Conservation (phyloP, 768 basidiomycete genomes). For the Polyporus arcularius region DNA sequence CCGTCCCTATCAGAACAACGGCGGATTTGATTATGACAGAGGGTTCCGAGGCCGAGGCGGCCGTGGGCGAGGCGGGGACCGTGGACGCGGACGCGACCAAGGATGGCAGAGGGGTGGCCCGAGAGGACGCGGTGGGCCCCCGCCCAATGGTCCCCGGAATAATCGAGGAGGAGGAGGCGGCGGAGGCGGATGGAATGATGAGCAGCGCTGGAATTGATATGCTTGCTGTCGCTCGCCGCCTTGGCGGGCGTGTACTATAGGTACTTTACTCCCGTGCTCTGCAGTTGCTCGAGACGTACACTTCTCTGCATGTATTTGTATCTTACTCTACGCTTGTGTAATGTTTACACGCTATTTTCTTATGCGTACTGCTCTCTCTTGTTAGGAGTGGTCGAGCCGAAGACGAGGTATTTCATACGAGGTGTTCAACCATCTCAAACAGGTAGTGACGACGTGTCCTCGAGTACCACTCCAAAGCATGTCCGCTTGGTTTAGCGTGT, state of each 20-base stretch:
- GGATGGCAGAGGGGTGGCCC: slow-evolving; percentile 56
- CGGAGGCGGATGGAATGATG: neutral
- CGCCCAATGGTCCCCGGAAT: neutral
- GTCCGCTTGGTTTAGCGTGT: no score
- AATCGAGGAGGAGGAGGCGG: neutral
- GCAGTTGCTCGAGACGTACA: neutral
- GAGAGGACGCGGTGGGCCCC: slow-evolving; percentile 20
- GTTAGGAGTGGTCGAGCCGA: no score
- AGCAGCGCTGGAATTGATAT: neutral
- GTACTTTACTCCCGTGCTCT: neutral
- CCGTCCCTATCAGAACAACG: slow-evolving; percentile 16
- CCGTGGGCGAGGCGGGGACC: slow-evolving; percentile 33
- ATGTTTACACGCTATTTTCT: neutral
- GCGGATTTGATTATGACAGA: slow-evolving; percentile 23
- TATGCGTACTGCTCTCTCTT: no score
- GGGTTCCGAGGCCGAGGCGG: slow-evolving; percentile 33
- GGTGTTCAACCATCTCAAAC: no score
- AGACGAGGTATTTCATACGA: no score
- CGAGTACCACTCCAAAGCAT: no score
- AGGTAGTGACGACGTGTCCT: no score
- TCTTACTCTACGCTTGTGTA: neutral
- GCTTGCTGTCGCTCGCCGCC: neutral
- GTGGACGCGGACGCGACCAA: slow-evolving; percentile 46
- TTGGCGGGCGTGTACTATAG: neutral
- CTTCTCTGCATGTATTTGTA: neutral